Percentiles rank a stretch among this genome's conserved stretches.
Conservation (phyloP, 176 grass and related monocot species). For the Coix lacrymajobi region DNA sequence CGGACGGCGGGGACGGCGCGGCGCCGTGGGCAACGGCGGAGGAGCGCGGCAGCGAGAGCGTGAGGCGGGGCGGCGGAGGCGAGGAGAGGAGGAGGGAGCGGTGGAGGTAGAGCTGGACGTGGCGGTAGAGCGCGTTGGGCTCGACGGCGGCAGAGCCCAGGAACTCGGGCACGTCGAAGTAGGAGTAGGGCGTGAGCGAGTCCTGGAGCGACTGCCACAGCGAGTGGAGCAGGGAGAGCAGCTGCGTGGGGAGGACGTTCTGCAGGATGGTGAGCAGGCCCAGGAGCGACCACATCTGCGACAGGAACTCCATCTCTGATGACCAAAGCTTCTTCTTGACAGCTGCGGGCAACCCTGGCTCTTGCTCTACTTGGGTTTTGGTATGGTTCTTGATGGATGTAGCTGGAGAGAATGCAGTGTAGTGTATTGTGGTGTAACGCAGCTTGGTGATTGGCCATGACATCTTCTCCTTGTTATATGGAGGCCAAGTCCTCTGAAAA, state of each 20-base stretch:
- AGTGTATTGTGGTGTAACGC: background rate
- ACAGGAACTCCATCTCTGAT: slow-evolving; percentile 71
- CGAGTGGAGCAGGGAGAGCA: slow-evolving; percentile 81
- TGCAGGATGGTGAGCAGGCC: slow-evolving; percentile 95
- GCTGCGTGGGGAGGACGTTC: slow-evolving; percentile 90
- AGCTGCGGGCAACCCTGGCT: background rate
- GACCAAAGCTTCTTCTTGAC: background rate
- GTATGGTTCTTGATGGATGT: background rate
- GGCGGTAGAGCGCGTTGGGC: slow-evolving; percentile 88
- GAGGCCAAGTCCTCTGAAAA: slow-evolving; percentile 17
- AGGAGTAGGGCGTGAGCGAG: slow-evolving; percentile 91
- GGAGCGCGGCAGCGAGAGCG: slow-evolving; percentile 60
- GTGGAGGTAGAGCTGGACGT: slow-evolving; percentile 94
- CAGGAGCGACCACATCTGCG: slow-evolving; percentile 96
- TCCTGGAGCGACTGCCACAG: slow-evolving; percentile 91
- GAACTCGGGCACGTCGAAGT: slow-evolving; percentile 94
- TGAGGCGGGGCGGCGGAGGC: slow-evolving; percentile 66
- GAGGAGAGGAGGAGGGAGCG: slow-evolving; percentile 69
- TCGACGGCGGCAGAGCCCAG: slow-evolving; percentile 83
- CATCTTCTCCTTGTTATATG: slow-evolving; percentile 18
- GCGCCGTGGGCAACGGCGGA: background rate
- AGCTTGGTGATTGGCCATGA: background rate
- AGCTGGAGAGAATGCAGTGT: background rate
- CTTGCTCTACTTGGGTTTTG: background rate
- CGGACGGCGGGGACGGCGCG: slow-evolving; percentile 22